Base-by-base conservation (phyloP, 495 filamentous ascomycete genomes). In the Penicillium lividum region DNA sequence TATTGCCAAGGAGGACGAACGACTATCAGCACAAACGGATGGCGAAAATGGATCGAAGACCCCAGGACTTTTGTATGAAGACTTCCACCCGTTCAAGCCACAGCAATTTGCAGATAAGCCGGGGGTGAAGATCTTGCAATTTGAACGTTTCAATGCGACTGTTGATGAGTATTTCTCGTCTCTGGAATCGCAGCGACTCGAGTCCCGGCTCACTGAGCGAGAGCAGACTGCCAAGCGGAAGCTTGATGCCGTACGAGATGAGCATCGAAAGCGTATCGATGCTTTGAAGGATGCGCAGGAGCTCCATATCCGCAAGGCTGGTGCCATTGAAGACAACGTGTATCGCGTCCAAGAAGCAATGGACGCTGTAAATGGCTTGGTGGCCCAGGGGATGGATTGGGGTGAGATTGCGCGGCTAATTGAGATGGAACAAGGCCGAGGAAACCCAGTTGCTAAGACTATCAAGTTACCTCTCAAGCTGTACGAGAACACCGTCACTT, bases 161-260 rank as follows among this genome's bases (percentile, higher is more conserved):
- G 92, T 96, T 0, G 94, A 98, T 64, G 90, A 96, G 60, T 98
- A 96, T 71, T 98, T 93, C 70, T 98, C 94, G 1, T 97, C 93
- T 0, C 83, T 98, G 18, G 94, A 98, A 71, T 90, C 92, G 0
- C 94, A 97, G 69, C 96, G 90, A 64, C 82, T 98, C 9, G 89
- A 93, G 71, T 93, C 91, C 0, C 77, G 85, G 13, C 75, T 98
- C 25, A 83, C 83, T 28, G 94, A 97, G 66, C 84, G 86, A 11
- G 92, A 98, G 68, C 83, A 88, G 30, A 80, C 81, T 11, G 94
- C 94, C 4, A 90, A 87, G 73, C 84, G 82, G 59, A 96, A 93
- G 67, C 77, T 98, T 13, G 90, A 95, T 22, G 80, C 86, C 15
- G 90, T 93, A 16, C 83, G 86, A 53, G 77, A 86, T 40, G 93